phyloP scores from a whole-genome alignment of 345 rosid species.

The Salix brachista region DNA sequence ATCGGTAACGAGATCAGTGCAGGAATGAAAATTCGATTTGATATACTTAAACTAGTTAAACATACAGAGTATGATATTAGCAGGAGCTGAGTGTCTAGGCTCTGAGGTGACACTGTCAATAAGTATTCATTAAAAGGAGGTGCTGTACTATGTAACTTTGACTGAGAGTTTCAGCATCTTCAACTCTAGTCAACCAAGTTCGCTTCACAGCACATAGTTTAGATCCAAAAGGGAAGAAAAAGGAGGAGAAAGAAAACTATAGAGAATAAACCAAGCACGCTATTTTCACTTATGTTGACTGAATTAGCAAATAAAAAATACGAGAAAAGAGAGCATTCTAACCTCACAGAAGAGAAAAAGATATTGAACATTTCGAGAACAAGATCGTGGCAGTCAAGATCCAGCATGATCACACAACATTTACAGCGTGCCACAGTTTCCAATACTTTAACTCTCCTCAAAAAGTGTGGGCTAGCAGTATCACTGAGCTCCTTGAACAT shows the following conservation, averaged over 20 bases:
- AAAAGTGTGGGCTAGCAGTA: conserved; percentile 61
- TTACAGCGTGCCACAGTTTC: conserved; percentile 70
- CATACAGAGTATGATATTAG: neutral
- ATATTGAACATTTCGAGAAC: conserved; percentile 64
- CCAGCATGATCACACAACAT: conserved; percentile 76
- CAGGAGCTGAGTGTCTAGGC: neutral
- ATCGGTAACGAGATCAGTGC: neutral
- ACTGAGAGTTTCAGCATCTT: neutral
- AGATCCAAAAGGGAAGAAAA: neutral
- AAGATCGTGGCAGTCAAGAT: conserved; percentile 57
- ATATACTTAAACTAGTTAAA: neutral
- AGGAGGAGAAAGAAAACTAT: neutral
- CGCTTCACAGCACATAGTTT: neutral
- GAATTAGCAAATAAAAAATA: neutral
- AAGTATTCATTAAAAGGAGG: neutral
- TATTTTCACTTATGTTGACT: neutral
- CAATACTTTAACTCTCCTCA: conserved; percentile 71
- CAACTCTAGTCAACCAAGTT: neutral
- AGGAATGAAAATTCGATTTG: neutral
- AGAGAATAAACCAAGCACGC: neutral
- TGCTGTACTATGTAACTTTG: neutral
- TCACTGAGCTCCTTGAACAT: conserved; percentile 68
- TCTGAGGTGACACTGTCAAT: neutral
- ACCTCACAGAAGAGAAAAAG: conserved; percentile 81
- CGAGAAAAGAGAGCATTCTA: conserved; percentile 9